Conservation (phyloP, 1,284 basidiomycete species). For the Singerocomus rubriflavus region DNA sequence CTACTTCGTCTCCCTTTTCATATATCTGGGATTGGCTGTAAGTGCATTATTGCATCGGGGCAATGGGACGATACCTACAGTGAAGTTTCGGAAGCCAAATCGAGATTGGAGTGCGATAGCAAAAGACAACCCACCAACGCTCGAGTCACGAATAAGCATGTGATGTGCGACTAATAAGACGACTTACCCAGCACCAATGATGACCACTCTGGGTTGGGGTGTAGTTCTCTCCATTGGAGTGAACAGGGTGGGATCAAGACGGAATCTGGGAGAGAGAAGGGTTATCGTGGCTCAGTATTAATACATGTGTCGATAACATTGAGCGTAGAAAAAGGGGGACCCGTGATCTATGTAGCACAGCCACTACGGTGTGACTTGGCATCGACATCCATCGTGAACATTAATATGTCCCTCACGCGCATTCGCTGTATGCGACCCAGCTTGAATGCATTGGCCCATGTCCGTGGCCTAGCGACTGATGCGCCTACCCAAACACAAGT, state of each 20-base stretch:
- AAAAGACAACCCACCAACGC: constrained; percentile 24
- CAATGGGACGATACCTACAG: constrained; percentile 7
- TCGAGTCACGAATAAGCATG: constrained; percentile 9
- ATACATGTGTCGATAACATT: background rate
- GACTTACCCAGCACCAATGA: constrained; percentile 27
- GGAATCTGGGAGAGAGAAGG: background rate
- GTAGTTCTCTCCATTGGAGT: constrained; percentile 7
- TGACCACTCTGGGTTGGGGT: constrained; percentile 15
- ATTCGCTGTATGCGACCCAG: constrained; percentile 32
- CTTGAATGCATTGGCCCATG: constrained; percentile 16
- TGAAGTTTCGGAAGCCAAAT: constrained; percentile 23
- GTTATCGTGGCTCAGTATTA: constrained; percentile 4
- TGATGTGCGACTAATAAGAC: background rate
- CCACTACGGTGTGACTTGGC: constrained; percentile 17
- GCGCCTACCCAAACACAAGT: constrained; percentile 24
- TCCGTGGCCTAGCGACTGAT: constrained; percentile 22
- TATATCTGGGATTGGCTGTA: constrained; percentile 20
- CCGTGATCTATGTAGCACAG: constrained; percentile 10
- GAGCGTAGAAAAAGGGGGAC: background rate
- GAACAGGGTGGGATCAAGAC: background rate
- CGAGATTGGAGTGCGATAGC: constrained; percentile 23
- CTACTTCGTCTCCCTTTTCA: constrained; percentile 24
- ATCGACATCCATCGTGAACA: constrained; percentile 7
- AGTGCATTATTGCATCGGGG: background rate
- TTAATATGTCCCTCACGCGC: constrained; percentile 43